Evolutionary conservation across 257 asterid species (phyloP).

Genomic region (Gardenia jasminoides): DNA sequence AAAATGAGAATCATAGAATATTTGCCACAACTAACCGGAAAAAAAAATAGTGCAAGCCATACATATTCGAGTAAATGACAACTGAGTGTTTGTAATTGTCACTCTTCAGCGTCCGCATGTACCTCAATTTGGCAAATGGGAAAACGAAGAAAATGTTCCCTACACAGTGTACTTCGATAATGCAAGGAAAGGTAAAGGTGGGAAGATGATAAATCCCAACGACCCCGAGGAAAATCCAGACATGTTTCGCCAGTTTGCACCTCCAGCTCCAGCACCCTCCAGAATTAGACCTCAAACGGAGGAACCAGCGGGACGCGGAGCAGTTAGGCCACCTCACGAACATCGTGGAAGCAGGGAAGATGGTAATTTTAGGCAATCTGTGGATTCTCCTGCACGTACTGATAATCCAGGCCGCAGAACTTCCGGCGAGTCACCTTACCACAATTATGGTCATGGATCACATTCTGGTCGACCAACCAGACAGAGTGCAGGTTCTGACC

Average conservation of each 20-base stretch:
- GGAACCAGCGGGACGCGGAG: constrained; percentile 37
- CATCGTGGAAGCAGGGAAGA: constrained; percentile 44
- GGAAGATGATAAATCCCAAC: constrained; percentile 71
- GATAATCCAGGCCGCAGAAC: constrained; percentile 38
- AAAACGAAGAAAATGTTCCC: constrained; percentile 58
- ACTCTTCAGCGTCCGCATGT: constrained; percentile 55
- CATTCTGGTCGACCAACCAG: constrained; percentile 40
- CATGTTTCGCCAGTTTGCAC: constrained; percentile 36
- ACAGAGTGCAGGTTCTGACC: constrained; percentile 57
- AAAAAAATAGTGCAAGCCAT: too few relatives aligned
- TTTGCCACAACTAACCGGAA: not conserved
- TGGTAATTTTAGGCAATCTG: constrained; percentile 34
- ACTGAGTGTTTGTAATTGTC: not conserved
- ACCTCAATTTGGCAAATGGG: constrained; percentile 86
- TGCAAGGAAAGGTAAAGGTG: constrained; percentile 69
- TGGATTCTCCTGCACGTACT: constrained; percentile 38
- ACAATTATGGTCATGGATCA: constrained; percentile 41
- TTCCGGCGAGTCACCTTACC: constrained; percentile 31
- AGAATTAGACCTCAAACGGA: constrained; percentile 27
- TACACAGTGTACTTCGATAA: constrained; percentile 68
- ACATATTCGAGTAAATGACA: not conserved
- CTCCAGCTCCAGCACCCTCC: constrained; percentile 30
- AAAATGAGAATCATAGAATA: not conserved
- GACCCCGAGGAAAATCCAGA: constrained; percentile 72
- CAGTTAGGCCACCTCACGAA: constrained; percentile 36